phyloP scores from a whole-genome alignment of 345 rosid species.

The Laguncularia racemosa region DNA sequence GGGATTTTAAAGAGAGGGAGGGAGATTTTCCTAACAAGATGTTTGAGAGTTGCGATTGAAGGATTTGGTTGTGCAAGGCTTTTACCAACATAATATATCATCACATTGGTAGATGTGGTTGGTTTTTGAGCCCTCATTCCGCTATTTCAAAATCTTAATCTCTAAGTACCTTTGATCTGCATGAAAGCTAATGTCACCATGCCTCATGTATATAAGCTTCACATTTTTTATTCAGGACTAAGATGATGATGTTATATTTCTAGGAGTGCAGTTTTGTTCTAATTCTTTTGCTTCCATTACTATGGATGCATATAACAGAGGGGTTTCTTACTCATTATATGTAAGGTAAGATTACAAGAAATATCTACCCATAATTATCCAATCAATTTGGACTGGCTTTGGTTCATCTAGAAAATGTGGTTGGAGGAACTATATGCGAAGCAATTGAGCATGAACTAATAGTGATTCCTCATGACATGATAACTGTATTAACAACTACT shows the following conservation, averaged over 20 bases:
- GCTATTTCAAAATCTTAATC: not conserved
- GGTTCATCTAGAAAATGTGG: too few species aligned
- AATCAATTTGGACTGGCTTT: too few species aligned
- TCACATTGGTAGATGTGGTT: slow-evolving; percentile 85
- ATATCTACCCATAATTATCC: not conserved
- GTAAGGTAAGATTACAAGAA: slow-evolving; percentile 44
- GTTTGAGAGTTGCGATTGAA: slow-evolving; percentile 88
- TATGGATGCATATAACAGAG: slow-evolving; percentile 41
- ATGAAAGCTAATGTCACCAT: not conserved
- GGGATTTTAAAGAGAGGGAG: slow-evolving; percentile 80
- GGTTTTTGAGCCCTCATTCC: not conserved
- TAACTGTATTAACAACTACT: too few species aligned
- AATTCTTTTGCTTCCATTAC: slow-evolving; percentile 85
- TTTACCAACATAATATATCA: slow-evolving; percentile 91
- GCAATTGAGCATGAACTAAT: too few species aligned
- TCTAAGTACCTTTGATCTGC: not conserved
- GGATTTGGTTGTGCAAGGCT: slow-evolving; percentile 77
- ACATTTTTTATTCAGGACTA: slow-evolving; percentile 48
- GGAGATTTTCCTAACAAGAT: slow-evolving; percentile 84
- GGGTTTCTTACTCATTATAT: slow-evolving; percentile 69
- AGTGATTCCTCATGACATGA: too few species aligned
- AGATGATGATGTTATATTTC: slow-evolving; percentile 75
- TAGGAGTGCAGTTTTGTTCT: slow-evolving; percentile 78
- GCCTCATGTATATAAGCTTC: slow-evolving; percentile 1
- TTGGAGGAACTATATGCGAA: too few species aligned